Evolutionary conservation across 2,329 filamentous ascomycete species (phyloP).

Genomic region (Phaeosphaeriaceae sp.): DNA sequence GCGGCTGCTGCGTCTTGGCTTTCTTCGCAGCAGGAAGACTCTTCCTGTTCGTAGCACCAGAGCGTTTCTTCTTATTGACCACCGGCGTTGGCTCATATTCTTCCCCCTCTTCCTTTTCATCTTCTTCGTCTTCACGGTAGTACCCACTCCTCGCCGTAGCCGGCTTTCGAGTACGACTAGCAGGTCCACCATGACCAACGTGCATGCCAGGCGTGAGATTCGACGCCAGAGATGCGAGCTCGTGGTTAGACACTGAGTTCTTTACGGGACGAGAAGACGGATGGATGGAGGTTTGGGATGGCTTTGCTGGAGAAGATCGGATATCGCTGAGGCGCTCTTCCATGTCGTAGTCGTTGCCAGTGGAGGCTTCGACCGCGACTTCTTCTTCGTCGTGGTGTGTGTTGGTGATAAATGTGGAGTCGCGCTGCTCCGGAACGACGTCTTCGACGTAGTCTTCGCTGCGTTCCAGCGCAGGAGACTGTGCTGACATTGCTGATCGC

Average conservation of each 20-base stretch:
- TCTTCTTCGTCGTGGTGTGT: not conserved
- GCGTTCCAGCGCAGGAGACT: not conserved
- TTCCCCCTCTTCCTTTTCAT: not conserved
- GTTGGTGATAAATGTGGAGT: not conserved
- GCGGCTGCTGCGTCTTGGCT: not conserved
- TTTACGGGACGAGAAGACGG: not conserved
- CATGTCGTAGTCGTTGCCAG: not conserved
- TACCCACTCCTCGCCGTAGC: not conserved
- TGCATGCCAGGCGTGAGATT: conserved; percentile 3
- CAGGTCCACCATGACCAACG: not conserved
- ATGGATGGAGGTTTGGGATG: not conserved
- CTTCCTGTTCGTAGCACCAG: not conserved
- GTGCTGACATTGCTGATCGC: not conserved
- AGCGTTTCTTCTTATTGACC: not conserved
- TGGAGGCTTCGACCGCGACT: not conserved
- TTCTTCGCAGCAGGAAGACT: not conserved
- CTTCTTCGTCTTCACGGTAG: not conserved
- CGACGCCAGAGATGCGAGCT: not conserved
- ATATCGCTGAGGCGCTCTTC: conserved; percentile 1
- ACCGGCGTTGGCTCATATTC: not conserved
- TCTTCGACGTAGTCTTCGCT: not conserved
- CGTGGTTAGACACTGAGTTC: not conserved
- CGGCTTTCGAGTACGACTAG: not conserved
- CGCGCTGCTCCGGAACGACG: no score
- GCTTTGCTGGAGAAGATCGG: not conserved